These are phyloP conservation scores for Diplodia intermedia DNA, from an alignment of 2,329 filamentous ascomycete species.

Conservation along the genomic window DNA sequence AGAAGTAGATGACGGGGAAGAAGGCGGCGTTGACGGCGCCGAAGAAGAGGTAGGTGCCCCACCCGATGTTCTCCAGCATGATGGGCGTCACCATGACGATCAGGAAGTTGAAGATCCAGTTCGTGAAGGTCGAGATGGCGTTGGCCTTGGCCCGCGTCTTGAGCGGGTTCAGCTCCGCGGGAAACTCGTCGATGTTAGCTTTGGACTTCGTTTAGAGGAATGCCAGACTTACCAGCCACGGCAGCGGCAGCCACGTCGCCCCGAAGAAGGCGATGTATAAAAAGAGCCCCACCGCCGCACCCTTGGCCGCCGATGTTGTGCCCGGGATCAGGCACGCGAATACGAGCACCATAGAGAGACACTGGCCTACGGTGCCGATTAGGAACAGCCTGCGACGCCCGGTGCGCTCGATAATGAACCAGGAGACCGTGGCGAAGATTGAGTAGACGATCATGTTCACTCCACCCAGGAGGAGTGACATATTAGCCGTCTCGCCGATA, in stretches of 20 bases:
- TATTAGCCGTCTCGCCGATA: slow-evolving; percentile 55
- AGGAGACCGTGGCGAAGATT: slow-evolving; percentile 64
- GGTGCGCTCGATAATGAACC: slow-evolving; percentile 70
- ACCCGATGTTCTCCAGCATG: slow-evolving; percentile 45
- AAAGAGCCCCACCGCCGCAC: slow-evolving; percentile 67
- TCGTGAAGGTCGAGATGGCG: slow-evolving; percentile 60
- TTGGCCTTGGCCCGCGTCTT: slow-evolving; percentile 64
- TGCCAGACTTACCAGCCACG: slow-evolving; percentile 55
- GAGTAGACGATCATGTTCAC: slow-evolving; percentile 64
- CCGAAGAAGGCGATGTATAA: slow-evolving; percentile 74
- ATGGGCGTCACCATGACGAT: slow-evolving; percentile 52
- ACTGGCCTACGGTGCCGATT: slow-evolving; percentile 57
- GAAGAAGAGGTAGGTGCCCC: slow-evolving; percentile 35
- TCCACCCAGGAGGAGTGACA: slow-evolving; percentile 54
- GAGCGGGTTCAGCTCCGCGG: slow-evolving; percentile 62
- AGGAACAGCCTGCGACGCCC: slow-evolving; percentile 55
- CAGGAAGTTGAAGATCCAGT: slow-evolving; percentile 52
- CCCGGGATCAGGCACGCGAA: slow-evolving; percentile 52
- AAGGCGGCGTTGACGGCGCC: slow-evolving; percentile 41
- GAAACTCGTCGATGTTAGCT: slow-evolving; percentile 27
- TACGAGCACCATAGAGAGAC: slow-evolving; percentile 60
- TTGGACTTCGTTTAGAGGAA: neutral
- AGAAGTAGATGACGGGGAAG: slow-evolving; percentile 53
- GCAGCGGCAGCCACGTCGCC: slow-evolving; percentile 68
- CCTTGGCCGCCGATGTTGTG: slow-evolving; percentile 50